Evolutionary conservation across 2,329 filamentous ascomycete genomes (phyloP), one percentile per base, ranked within the genome.

Genomic region (Leptosphaerulina australis): DNA sequence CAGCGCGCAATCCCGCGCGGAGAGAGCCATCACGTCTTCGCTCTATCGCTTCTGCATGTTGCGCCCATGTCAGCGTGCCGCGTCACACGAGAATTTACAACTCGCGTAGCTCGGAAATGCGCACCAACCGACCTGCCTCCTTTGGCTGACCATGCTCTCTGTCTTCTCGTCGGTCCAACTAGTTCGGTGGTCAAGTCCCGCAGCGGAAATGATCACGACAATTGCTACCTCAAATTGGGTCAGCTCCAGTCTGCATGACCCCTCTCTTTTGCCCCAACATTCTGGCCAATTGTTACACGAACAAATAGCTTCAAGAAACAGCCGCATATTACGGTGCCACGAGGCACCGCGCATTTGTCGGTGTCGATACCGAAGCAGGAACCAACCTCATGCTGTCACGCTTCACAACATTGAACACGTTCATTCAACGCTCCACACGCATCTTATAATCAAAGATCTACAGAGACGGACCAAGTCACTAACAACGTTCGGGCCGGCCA

Each of bases 401-500:
- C 48, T 37, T 31, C 43, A 53, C 50, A 17, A 39, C 44, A 44
- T 44, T 35, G 33, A 38, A 47, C 50, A 48, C 50, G 50, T 44
- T 47, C 43, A 38, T 46, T 45, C 36, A 51, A 51, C 41, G 48
- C 40, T 61, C 53, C 60, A 60, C 63, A 55, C 60, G 40, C 69
- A 68, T 55, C 60, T 53, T 56, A 59, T 54, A 58, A 49, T 58
- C 57, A 44, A 58, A 57, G 68, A 73, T 73, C 71, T 63, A 55
- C 69, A 47, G 28, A 50, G 49, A 56, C 64, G 59, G 63, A 63
- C 64, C 60, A 37, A 56, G 63, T 66, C 59, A 63, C 52, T 59
- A 68, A 60, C 58, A 70, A 68, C 71, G 65, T 67, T 55, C 68
- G 70, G 69, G 60, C 65, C 69, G 71, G 66, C 64, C 66, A 71